A percentile compares a stretch with the other conserved stretches of the same genome.
These are phyloP conservation scores for Serendipita sp. DNA, from an alignment of 768 basidiomycete species.

Conservation along the genomic window DNA sequence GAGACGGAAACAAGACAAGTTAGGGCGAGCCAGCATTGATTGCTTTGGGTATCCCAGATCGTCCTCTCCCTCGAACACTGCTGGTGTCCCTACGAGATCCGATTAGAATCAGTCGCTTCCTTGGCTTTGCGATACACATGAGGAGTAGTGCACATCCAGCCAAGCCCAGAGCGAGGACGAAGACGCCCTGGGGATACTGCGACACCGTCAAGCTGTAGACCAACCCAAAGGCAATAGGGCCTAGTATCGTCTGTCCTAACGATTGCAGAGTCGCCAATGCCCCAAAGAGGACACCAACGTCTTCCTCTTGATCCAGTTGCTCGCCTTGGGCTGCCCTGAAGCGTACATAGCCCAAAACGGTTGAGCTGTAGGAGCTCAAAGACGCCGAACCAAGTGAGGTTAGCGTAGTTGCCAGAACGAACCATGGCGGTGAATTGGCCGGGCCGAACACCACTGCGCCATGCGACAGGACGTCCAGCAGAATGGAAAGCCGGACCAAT, in stretches of 20 bases:
- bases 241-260: constrained; percentile 44
- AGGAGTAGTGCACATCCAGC: neutral
- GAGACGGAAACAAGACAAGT: too few species aligned
- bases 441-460: constrained; percentile 36
- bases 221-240: constrained; percentile 20
- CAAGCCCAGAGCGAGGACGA: constrained; percentile 10
- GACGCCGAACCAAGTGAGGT: constrained; percentile 50
- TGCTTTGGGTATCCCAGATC: constrained; percentile 9
- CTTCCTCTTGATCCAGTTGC: constrained; percentile 14
- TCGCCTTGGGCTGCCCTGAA: constrained; percentile 29
- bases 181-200: neutral
- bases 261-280: constrained; percentile 56
- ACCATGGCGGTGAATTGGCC: constrained; percentile 26
- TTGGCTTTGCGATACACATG: neutral
- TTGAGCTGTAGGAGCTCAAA: constrained; percentile 42
- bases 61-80: constrained; percentile 7
- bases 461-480: constrained; percentile 54
- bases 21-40: constrained; percentile 5
- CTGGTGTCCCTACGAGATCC: constrained; percentile 7
- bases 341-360: constrained; percentile 13
- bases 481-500: constrained; percentile 47
- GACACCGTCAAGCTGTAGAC: neutral
- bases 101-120: constrained; percentile 10
- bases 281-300: constrained; percentile 48
- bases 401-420: constrained; percentile 44